Evolutionary conservation across 2,329 filamentous ascomycete genomes (phyloP), one percentile per base, ranked within the genome.

Genomic region (Arthrobotrys sphaeroides): DNA sequence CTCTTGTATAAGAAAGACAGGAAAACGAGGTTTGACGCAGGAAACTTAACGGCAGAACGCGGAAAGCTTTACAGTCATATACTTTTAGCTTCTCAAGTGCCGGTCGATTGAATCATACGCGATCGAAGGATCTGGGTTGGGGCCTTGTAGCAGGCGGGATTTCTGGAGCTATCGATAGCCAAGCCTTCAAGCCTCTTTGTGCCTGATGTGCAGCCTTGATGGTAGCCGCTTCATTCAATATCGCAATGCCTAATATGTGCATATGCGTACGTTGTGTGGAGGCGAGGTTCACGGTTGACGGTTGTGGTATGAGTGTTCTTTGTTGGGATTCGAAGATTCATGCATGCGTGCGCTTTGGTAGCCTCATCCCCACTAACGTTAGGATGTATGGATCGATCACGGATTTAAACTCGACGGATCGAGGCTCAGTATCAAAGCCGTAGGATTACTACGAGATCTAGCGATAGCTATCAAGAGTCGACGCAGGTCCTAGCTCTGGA

Each of bases 151-250:
- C 42, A 26, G 57, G 38, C 49, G 49, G 64, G 64, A 68, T 68
- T 68, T n/a, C 24, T 55, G 18, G 31, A 55, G 28, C 31, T 55
- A 55, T 55, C 51, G 31, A 55, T 38, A 38, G 64, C 51, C 55
- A 59, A 68, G 64, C 51, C 36, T 60, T 36, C 18, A 26, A 22
- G 38, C 22, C 47, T 51, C 31, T 36, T 47, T 68, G 20, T 42
- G 65, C 65, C 65, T 61, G 42, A 53, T 59, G 53, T 20, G 43
- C 53, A 69, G 65, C 65, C 65, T 69, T 69, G 65, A 36, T 26
- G 10, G 43, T 38, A 26, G 28, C 5, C 12, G 40, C 18, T 53
- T 18, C 31, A 47, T 24, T 22, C 12, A 12, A 45, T 64, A 24
- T 28, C 7, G n/a, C n/a, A n/a, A n/a, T n/a, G n/a, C n/a, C n/a